Evolutionary conservation across 805 yeast genomes (phyloP).

Genomic region (Zygoascus bituminiphila): DNA sequence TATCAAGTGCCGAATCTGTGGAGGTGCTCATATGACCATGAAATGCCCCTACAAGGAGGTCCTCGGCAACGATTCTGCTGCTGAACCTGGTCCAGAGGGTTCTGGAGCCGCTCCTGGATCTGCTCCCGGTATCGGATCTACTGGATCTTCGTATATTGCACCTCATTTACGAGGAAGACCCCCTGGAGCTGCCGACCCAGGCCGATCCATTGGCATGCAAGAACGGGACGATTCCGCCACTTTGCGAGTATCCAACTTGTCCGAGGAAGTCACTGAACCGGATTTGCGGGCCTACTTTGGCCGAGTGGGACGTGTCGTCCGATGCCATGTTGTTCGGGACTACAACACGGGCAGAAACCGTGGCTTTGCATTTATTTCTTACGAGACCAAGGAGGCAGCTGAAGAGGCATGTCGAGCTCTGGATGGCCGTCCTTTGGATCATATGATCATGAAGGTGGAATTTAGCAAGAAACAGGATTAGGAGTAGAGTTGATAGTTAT

Average conservation of each 20-base stretch:
- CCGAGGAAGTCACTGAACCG: constrained; percentile 74
- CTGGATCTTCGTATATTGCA: constrained; percentile 42
- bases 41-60: constrained; percentile 95
- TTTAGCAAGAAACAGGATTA: constrained; percentile 27
- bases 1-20: constrained; percentile 79
- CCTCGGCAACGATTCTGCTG: constrained; percentile 45
- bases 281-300: constrained; percentile 67
- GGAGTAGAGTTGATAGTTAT: not conserved
- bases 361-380: constrained; percentile 91
- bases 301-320: constrained; percentile 58
- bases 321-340: constrained; percentile 80
- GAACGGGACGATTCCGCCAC: constrained; percentile 84
- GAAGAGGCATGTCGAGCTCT: constrained; percentile 65
- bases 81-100: constrained; percentile 30
- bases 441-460: constrained; percentile 56
- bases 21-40: constrained; percentile 86
- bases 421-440: constrained; percentile 89
- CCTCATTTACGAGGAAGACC: constrained; percentile 47
- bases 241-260: constrained; percentile 83
- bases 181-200: constrained; percentile 34
- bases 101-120: constrained; percentile 31
- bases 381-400: constrained; percentile 52
- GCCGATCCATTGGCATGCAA: constrained; percentile 34
- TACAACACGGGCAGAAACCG: constrained; percentile 89
- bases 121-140: constrained; percentile 28